Conservation (phyloP, 1,284 basidiomycete genomes). For the Amylostereum areolatum region DNA sequence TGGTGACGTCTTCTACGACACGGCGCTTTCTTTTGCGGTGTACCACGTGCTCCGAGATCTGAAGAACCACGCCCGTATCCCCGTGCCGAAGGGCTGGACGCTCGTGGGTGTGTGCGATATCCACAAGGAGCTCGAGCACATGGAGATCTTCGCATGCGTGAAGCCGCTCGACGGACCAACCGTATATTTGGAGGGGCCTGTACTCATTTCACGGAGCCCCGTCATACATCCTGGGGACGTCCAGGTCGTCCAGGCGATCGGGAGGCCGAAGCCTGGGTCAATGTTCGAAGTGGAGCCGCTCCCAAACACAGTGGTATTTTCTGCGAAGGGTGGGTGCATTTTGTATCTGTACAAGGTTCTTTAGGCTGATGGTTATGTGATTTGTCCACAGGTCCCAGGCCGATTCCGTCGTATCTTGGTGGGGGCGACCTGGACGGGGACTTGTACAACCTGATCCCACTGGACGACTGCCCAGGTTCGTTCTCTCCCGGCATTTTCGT, state of each 20-base stretch:
- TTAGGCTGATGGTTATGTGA: neutral
- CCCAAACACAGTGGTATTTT: conserved; percentile 55
- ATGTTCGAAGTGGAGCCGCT: conserved; percentile 47
- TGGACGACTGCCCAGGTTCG: conserved; percentile 19
- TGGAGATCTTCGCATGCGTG: conserved; percentile 55
- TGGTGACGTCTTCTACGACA: conserved; percentile 42
- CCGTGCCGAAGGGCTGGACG: conserved; percentile 54
- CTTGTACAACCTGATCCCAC: conserved; percentile 28
- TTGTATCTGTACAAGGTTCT: neutral
- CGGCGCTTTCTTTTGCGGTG: conserved; percentile 45
- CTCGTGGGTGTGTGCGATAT: conserved; percentile 66
- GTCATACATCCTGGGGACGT: conserved; percentile 67
- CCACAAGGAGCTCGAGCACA: conserved; percentile 41
- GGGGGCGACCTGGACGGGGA: conserved; percentile 64
- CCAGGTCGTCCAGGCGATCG: conserved; percentile 54
- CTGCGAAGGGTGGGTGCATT: conserved; percentile 35
- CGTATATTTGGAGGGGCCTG: conserved; percentile 47
- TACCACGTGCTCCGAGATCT: conserved; percentile 61
- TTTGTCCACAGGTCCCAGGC: conserved; percentile 39
- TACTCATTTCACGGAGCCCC: conserved; percentile 58
- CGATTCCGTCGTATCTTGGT: conserved; percentile 55
- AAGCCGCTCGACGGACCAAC: conserved; percentile 30
- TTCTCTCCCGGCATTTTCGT: conserved; percentile 16
- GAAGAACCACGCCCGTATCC: conserved; percentile 64
- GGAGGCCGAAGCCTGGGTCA: conserved; percentile 44